A percentile compares a stretch with the other conserved stretches of the same genome.
phyloP scores from a whole-genome alignment of 2,329 filamentous ascomycete genomes.

The Didymella glomerata region DNA sequence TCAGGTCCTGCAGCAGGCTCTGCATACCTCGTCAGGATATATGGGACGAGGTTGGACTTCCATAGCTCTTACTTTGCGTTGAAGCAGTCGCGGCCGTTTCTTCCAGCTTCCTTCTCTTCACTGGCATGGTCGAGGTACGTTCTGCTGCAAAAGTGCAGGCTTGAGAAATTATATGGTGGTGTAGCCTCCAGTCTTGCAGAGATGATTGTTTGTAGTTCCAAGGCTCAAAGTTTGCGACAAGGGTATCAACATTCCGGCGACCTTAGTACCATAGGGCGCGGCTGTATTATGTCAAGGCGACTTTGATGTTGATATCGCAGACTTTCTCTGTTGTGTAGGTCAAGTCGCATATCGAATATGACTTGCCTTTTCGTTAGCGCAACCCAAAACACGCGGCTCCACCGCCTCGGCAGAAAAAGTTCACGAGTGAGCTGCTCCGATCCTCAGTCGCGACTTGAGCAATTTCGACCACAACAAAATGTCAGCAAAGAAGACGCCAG shows the following conservation, averaged over 20 bases:
- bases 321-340: neutral
- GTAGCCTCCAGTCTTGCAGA: neutral
- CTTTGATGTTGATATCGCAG: neutral
- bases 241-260: neutral
- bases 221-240: neutral
- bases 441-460: conserved; percentile 25
- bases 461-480: conserved; percentile 39
- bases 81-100: neutral
- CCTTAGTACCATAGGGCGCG: neutral
- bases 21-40: conserved; percentile 17
- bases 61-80: conserved; percentile 21
- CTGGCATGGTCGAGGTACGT: conserved; percentile 31
- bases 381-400: conserved; percentile 12
- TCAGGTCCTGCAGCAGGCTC: conserved; percentile 15
- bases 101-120: conserved; percentile 42
- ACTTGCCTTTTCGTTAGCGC: conserved; percentile 29
- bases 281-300: too few species aligned
- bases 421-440: conserved; percentile 26
- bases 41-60: neutral
- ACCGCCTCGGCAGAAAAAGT: conserved; percentile 41
- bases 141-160: neutral
- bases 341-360: conserved; percentile 18
- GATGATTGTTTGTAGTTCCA: too few species aligned
- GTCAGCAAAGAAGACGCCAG: conserved; percentile 46
- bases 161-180: neutral